Evolutionary conservation across 1,139 yeast species (phyloP), one percentile per base, ranked within the genome.

Genomic region (Eremothecium sinecaudum): DNA sequence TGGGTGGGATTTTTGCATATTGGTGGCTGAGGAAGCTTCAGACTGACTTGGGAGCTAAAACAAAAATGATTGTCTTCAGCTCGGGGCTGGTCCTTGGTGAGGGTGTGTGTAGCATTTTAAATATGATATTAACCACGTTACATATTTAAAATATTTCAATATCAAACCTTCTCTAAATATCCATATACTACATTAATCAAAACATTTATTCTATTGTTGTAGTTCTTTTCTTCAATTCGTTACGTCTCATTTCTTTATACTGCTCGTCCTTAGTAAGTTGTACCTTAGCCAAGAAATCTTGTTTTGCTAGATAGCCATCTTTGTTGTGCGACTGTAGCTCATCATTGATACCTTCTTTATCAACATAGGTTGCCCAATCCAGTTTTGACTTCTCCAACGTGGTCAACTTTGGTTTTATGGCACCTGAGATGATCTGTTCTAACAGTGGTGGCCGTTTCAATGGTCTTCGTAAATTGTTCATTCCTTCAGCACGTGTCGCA

Each of bases 341-440:
- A 45, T 84, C 95, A 35, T 73, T 69, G 37, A 92, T 76, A 40
- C 87, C 86, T 43, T 79, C 76, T 47, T 79, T 69, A 58, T 90
- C 97, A 14, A 92, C 96, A 61, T 82, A 87, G 40, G 84, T 75
- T 1, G 94, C 93, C 95, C 98, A 90, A 58, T 90, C 98, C 38
- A 90, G 67, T 41, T 94, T 68, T 2, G 94, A 82, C 57, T 90
- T 90, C 56, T 92, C 97, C 42, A 90, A 64, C 0, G 98, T 92
- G 13, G 94, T 82, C 41, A 92, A 66, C 56, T 86, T 87, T 31
- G 77, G 75, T 38, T 67, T 64, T 38, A 75, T 66, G 6, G 79
- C 63, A 30, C 75, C 74, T 28, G 69, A 63, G 13, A 75, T 71
- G 17, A 76, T 70, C 27, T 75, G 84, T 46, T 84, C 96, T 18